A percentile compares a stretch with the other conserved stretches of the same genome.
phyloP scores from a whole-genome alignment of 129 eudicot species.

The Apium graveolens region DNA sequence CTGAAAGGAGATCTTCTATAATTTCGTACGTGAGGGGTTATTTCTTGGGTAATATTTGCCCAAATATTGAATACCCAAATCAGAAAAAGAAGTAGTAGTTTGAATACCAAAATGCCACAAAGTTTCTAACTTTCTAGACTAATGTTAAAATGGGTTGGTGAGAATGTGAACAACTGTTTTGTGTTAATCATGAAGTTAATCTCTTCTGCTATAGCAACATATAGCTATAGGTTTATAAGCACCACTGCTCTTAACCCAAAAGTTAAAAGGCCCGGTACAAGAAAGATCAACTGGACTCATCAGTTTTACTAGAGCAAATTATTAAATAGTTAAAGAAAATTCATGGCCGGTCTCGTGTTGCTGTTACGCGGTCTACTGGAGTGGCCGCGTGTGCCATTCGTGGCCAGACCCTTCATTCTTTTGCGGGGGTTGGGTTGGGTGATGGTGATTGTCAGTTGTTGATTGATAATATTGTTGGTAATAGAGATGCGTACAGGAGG shows the following conservation, averaged over 20 bases:
- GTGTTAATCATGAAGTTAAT: background rate
- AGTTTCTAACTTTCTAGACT: background rate
- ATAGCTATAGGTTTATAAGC: background rate
- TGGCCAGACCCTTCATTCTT: slow-evolving; percentile 51
- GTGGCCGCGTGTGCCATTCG: slow-evolving; percentile 36
- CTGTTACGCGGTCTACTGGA: slow-evolving; percentile 44
- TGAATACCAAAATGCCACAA: background rate
- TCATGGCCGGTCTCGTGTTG: slow-evolving; percentile 25
- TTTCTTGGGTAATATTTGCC: background rate
- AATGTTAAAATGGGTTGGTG: background rate
- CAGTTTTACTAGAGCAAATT: slow-evolving; percentile 22
- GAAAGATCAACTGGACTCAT: slow-evolving; percentile 31
- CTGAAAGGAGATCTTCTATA: too few relatives aligned
- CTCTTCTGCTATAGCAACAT: background rate
- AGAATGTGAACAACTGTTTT: background rate
- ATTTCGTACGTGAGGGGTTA: too few relatives aligned
- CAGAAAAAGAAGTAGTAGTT: too few relatives aligned
- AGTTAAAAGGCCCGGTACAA: background rate
- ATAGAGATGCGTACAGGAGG: slow-evolving; percentile 25
- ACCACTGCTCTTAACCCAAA: background rate
- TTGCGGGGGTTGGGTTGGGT: slow-evolving; percentile 43
- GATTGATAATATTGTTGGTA: slow-evolving; percentile 19
- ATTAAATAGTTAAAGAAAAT: slow-evolving; percentile 25
- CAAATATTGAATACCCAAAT: background rate
- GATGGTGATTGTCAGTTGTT: slow-evolving; percentile 13